These are phyloP conservation scores for Debaryomyces subglobosus DNA, from an alignment of 1,139 yeast genomes.

Conservation along the genomic window DNA sequence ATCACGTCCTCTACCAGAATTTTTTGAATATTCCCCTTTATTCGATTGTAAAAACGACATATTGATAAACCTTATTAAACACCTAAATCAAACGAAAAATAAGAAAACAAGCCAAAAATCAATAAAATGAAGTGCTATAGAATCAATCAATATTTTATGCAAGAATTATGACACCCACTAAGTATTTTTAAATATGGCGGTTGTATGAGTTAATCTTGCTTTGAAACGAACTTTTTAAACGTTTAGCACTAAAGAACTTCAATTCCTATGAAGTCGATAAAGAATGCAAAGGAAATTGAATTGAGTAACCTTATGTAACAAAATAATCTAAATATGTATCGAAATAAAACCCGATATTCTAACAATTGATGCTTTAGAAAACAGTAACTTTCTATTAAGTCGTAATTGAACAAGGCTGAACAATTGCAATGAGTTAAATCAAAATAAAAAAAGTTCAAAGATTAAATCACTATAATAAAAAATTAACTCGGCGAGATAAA, in stretches of 20 bases:
- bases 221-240: not conserved
- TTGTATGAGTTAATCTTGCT: not conserved
- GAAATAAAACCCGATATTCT: not conserved
- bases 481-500: not conserved
- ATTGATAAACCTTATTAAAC: not conserved
- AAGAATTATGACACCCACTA: not conserved
- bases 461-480: not conserved
- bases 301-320: not conserved
- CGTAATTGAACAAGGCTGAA: not conserved
- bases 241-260: not conserved
- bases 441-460: not conserved
- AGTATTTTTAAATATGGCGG: not conserved
- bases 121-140: not conserved
- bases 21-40: conserved; percentile 2
- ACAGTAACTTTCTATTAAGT: not conserved
- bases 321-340: not conserved
- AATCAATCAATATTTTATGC: not conserved
- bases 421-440: conserved; percentile 1
- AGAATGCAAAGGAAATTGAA: not conserved
- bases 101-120: not conserved
- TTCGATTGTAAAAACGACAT: conserved; percentile 2
- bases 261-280: not conserved
- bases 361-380: not conserved
- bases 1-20: not conserved
- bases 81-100: conserved; percentile 2